These are phyloP conservation scores for Actinidia chinensis DNA, from an alignment of 179 eudicot species.

Conservation along the genomic window DNA sequence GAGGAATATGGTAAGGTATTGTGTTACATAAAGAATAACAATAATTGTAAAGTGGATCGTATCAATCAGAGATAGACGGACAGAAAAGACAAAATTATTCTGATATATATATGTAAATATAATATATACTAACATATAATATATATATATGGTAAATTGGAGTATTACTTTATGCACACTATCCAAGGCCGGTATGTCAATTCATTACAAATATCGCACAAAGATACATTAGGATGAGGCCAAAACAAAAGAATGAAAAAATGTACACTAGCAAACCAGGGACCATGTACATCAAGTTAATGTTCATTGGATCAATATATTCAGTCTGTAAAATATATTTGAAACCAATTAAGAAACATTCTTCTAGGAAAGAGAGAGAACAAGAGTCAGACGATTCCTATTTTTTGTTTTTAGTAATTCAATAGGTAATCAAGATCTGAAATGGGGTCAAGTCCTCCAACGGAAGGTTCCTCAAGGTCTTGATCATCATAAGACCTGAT, in stretches of 20 bases:
- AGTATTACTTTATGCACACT: too few relatives aligned
- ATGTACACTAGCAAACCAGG: conserved; percentile 2
- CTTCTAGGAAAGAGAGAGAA: not conserved
- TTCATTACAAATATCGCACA: too few relatives aligned
- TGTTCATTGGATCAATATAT: conserved; percentile 11
- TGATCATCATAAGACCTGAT: not conserved
- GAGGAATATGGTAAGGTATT: too few relatives aligned
- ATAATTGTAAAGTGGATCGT: too few relatives aligned
- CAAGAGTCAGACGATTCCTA: not conserved
- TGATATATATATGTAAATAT: too few relatives aligned
- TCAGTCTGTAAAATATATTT: conserved; percentile 13
- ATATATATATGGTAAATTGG: too few relatives aligned
- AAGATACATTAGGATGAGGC: too few relatives aligned
- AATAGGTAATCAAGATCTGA: conserved; percentile 15
- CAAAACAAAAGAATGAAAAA: not conserved
- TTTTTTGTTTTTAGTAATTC: not conserved
- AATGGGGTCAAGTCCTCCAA: not conserved
- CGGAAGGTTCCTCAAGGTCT: conserved; percentile 2
- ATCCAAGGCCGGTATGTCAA: too few relatives aligned
- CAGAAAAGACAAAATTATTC: too few relatives aligned
- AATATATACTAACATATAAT: too few relatives aligned
- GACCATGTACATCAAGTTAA: conserved; percentile 16
- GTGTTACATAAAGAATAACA: too few relatives aligned
- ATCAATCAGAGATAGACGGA: too few relatives aligned
- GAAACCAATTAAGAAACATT: not conserved